Conservation (phyloP, 495 filamentous ascomycete species). For the Cladorrhinum samala region DNA sequence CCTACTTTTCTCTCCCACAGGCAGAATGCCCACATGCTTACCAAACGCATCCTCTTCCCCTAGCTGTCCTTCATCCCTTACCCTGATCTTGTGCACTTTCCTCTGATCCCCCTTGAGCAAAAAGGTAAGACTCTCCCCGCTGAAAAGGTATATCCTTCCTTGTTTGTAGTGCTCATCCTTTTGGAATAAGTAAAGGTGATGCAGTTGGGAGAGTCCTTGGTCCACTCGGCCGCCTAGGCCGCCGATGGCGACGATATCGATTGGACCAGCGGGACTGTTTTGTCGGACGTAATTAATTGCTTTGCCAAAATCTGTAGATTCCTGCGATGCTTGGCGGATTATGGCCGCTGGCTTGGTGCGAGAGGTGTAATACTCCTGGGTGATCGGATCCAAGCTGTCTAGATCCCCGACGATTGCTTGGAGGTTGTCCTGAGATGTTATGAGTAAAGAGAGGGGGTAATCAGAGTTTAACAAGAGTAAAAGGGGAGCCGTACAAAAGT, state of each 20-base stretch:
- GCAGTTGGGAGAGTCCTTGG: slow-evolving; percentile 81
- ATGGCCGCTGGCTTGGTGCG: slow-evolving; percentile 45
- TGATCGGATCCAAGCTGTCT: slow-evolving; percentile 63
- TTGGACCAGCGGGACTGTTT: slow-evolving; percentile 6
- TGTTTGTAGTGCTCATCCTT: slow-evolving; percentile 36
- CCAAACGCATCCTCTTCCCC: slow-evolving; percentile 35
- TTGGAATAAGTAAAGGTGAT: slow-evolving; percentile 64
- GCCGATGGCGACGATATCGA: slow-evolving; percentile 64
- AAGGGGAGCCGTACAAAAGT: slow-evolving; percentile 15
- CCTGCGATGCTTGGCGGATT: slow-evolving; percentile 64
- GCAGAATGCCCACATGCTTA: slow-evolving; percentile 78
- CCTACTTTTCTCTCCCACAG: slow-evolving; percentile 61
- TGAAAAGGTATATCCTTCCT: slow-evolving; percentile 61
- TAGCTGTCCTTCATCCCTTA: slow-evolving; percentile 38
- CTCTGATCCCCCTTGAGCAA: slow-evolving; percentile 56
- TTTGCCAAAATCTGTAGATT: slow-evolving; percentile 69
- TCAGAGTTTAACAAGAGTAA: neutral
- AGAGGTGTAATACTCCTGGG: slow-evolving; percentile 54
- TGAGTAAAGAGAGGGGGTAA: neutral
- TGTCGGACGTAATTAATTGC: slow-evolving; percentile 48
- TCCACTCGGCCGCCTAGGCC: slow-evolving; percentile 85
- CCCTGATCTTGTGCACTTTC: slow-evolving; percentile 55
- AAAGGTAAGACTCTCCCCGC: slow-evolving; percentile 72
- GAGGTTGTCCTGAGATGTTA: slow-evolving; percentile 48
- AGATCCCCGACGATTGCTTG: slow-evolving; percentile 77